Evolutionary conservation across 768 basidiomycete genomes (phyloP).

Genomic region (Termitomyces sp.): DNA sequence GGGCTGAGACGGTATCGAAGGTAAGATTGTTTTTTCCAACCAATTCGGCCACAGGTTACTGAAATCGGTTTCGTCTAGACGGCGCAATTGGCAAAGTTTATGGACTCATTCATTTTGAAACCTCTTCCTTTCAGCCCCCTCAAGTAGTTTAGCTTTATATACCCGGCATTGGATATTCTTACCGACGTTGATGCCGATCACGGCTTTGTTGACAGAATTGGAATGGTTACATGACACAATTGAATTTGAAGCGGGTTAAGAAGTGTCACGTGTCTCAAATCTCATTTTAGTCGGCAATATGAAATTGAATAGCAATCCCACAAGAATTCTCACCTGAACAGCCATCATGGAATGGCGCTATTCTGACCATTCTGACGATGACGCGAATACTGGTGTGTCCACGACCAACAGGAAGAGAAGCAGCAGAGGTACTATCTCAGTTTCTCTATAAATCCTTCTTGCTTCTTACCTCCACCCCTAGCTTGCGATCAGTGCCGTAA

Average conservation of each 20-base stretch:
- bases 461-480: constrained; percentile 21
- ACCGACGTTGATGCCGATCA: not conserved
- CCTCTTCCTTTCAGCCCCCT: constrained; percentile 83
- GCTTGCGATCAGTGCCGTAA: constrained; percentile 88
- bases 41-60: constrained; percentile 1
- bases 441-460: not conserved
- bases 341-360: constrained; percentile 50
- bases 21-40: constrained; percentile 36
- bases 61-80: constrained; percentile 49
- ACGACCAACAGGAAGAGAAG: constrained; percentile 51
- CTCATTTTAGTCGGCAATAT: constrained; percentile 6
- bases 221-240: not conserved
- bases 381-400: constrained; percentile 34
- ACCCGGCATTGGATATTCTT: constrained; percentile 4
- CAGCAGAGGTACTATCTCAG: constrained; percentile 44
- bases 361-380: constrained; percentile 59
- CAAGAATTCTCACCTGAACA: constrained; percentile 13
- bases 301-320: constrained; percentile 10
- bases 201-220: not conserved
- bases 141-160: constrained; percentile 39
- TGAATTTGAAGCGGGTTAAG: constrained; percentile 9
- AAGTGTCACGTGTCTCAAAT: constrained; percentile 23
- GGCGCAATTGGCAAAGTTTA: constrained; percentile 74
- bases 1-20: constrained; percentile 93
- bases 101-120: constrained; percentile 82